Conservation (phyloP, 2,329 filamentous ascomycete genomes). For the Talaromyces islandicus region DNA sequence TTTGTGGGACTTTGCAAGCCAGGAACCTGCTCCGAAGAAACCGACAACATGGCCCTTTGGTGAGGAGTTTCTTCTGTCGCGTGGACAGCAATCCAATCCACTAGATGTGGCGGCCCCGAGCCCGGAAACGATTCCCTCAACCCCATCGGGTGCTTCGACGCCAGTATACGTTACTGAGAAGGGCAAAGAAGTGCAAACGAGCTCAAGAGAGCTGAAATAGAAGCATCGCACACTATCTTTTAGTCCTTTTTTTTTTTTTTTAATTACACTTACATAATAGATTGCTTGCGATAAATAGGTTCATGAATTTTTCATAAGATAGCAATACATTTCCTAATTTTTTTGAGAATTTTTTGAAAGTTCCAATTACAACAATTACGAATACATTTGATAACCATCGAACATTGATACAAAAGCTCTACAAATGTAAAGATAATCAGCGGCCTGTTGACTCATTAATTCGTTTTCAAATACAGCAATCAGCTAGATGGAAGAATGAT, state of each 20-base stretch:
- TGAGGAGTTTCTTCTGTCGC: conserved; percentile 9
- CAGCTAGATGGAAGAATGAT: not conserved
- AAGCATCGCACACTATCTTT: not conserved
- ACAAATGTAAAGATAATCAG: not conserved
- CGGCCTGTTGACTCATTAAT: not conserved
- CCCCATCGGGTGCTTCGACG: not conserved
- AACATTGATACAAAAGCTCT: not conserved
- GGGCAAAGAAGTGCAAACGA: not conserved
- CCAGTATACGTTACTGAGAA: not conserved
- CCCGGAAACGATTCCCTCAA: not conserved
- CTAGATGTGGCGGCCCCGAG: not conserved
- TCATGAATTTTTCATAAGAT: not conserved
- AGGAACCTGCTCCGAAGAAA: conserved; percentile 11
- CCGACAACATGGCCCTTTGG: conserved; percentile 15
- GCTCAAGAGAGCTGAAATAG: not conserved
- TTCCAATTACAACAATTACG: not conserved
- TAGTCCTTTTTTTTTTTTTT: not conserved
- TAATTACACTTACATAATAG: not conserved
- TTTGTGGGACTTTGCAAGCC: conserved; percentile 13
- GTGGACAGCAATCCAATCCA: not conserved
- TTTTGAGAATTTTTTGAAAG: not conserved
- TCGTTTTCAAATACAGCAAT: not conserved
- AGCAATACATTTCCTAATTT: not conserved
- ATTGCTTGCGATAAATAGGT: not conserved
- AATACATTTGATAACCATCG: not conserved